Evolutionary conservation across 2,329 filamentous ascomycete genomes (phyloP).

Genomic region (Penicillium corylophilum): DNA sequence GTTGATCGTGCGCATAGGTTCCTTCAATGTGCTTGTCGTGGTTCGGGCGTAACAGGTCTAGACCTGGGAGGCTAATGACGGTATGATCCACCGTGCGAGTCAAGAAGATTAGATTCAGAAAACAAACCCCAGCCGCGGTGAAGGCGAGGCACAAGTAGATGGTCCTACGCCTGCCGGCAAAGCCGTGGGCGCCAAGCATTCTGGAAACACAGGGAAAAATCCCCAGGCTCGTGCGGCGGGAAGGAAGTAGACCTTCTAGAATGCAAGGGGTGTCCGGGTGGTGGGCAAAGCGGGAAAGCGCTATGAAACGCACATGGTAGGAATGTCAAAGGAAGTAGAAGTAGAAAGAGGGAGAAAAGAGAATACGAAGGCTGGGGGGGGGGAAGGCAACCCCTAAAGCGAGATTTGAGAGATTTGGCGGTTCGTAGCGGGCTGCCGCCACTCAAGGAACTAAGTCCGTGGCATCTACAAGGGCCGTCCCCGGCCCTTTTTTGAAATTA

Average conservation of each 20-base stretch:
- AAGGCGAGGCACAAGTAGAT: constrained; percentile 15
- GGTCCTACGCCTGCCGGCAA: constrained; percentile 13
- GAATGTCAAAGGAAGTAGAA: background rate
- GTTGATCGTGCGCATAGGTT: constrained; percentile 15
- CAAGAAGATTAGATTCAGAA: constrained; percentile 15
- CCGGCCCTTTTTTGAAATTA: background rate
- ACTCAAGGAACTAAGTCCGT: background rate
- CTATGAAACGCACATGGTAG: constrained; percentile 5
- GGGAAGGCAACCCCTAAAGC: background rate
- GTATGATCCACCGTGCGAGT: constrained; percentile 7
- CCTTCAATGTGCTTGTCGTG: constrained; percentile 7
- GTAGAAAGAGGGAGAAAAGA: background rate
- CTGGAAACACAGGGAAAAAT: background rate
- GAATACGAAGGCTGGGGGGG: background rate
- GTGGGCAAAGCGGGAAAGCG: background rate
- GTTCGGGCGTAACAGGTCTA: constrained; percentile 2
- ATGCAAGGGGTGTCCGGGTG: background rate
- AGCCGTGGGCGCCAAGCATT: constrained; percentile 14
- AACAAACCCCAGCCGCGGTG: constrained; percentile 8
- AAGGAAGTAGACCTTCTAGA: background rate
- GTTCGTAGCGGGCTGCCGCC: background rate
- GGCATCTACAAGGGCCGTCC: background rate
- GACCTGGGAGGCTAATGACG: constrained; percentile 4
- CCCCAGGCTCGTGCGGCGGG: constrained; percentile 1
- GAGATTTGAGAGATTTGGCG: background rate